phyloP scores from a whole-genome alignment of 208 protist species.

The Acanthamoeba lenticulata region DNA sequence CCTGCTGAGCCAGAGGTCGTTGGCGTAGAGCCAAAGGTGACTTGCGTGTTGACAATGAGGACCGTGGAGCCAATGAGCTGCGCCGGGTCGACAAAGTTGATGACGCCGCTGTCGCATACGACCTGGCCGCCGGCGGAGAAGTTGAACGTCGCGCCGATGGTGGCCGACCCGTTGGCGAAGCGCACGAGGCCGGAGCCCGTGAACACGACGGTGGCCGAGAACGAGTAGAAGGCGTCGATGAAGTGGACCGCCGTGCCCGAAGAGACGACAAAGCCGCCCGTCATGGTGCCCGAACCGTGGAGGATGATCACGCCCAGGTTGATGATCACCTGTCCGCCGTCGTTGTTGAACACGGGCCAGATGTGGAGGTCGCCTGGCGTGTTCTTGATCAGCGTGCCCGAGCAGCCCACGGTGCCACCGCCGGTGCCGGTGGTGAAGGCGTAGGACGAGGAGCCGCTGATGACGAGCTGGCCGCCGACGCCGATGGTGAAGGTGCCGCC shows the following conservation, averaged over 20 bases:
- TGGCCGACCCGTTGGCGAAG: not conserved
- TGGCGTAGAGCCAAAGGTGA: not conserved
- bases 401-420: not conserved
- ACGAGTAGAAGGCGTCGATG: slow-evolving; percentile 10
- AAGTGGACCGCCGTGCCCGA: not conserved
- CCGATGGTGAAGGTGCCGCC: not conserved
- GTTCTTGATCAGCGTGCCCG: not conserved
- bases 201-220: not conserved
- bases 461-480: not conserved
- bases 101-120: not conserved
- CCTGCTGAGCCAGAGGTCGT: not conserved
- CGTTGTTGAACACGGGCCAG: not conserved
- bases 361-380: slow-evolving; percentile 35
- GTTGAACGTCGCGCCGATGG: not conserved
- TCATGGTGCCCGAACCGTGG: not conserved
- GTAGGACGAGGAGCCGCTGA: not conserved
- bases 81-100: not conserved
- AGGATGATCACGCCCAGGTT: not conserved
- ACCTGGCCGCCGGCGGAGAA: not conserved
- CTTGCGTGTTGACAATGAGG: not conserved
- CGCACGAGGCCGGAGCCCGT: not conserved
- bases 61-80: not conserved
- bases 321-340: not conserved
- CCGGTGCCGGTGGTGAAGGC: not conserved
- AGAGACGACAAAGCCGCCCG: not conserved